Base-by-base conservation (phyloP, 2,329 filamentous ascomycete species). In the Penicillium sp. region DNA sequence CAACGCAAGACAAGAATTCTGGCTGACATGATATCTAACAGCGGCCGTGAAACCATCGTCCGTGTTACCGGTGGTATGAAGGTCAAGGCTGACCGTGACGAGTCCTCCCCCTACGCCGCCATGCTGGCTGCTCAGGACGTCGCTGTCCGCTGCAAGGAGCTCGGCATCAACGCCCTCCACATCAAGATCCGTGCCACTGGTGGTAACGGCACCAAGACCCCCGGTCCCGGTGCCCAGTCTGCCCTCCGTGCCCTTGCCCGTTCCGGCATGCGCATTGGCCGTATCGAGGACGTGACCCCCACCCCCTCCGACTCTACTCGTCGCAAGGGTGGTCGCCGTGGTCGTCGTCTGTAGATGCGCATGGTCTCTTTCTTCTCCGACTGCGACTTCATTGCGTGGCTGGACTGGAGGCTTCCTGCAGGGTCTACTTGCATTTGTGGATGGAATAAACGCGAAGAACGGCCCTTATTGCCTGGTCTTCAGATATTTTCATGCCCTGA, bases 1-100 rank as follows among this genome's bases (percentile, higher is more conserved):
- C 33, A 53, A 42, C 1, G 5, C 11, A 26, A 10, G n/a, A 16
- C n/a, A 54, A 35, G 8, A 33, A 25, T 13, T 10, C 69, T 84
- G 82, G 83, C 87, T 89, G 83, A 89, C 84, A 78, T 78, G 81
- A 86, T 46, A 51, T 63, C 58, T 25, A 10, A 81, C 85, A 96
- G 92, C 85, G 95, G 95, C 85, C 95, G 95, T 84, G 95, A 99
- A 91, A 99, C 96, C 85, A 97, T 99, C 86, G 92, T 89, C 89
- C 93, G 95, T 92, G 94, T 99, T 75, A 99, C 96, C 77, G 95
- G 96, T 86, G 96, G 96, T 80, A 99, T 99, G 95, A 99, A 99
- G 89, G 95, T 99, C 89, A 99, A 99, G 91, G 93, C 93, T 83
- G 93, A 99, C 80, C 94, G 95, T 88, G 95, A 99, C 85, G 95